Evolutionary conservation across 257 asterid genomes (phyloP).

Genomic region (Solanum ossicruentum): DNA sequence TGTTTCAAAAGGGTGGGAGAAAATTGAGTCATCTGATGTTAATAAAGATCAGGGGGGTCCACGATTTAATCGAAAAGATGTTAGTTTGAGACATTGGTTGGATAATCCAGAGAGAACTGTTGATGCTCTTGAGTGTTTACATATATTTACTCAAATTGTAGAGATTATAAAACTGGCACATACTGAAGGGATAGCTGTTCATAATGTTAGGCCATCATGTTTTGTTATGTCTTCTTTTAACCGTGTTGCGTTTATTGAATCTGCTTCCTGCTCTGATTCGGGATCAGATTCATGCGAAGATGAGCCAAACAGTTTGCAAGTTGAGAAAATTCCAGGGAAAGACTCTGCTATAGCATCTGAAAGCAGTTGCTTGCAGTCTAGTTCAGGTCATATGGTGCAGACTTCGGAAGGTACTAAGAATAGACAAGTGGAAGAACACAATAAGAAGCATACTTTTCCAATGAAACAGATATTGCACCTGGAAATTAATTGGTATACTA

Average conservation of each 20-base stretch:
- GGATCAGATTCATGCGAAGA: conserved; percentile 59
- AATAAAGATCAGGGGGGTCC: conserved; percentile 12
- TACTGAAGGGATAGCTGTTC: conserved; percentile 65
- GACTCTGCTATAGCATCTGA: conserved; percentile 31
- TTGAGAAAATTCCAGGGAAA: conserved; percentile 6
- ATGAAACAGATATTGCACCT: conserved; percentile 69
- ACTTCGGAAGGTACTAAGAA: conserved; percentile 6
- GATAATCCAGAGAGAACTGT: conserved; percentile 69
- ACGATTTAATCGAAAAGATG: conserved; percentile 25
- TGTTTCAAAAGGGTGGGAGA: conserved; percentile 34
- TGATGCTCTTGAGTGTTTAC: conserved; percentile 72
- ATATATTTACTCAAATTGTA: conserved; percentile 77
- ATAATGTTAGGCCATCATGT: conserved; percentile 87
- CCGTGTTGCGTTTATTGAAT: conserved; percentile 76
- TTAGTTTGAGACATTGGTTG: conserved; percentile 87
- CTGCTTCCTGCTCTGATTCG: conserved; percentile 76
- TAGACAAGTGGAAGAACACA: conserved; percentile 20
- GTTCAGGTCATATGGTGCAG: conserved; percentile 16
- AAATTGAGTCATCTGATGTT: conserved; percentile 11
- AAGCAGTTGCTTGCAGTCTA: conserved; percentile 32
- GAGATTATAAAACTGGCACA: conserved; percentile 70
- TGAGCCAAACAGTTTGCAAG: conserved; percentile 16
- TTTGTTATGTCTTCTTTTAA: conserved; percentile 75
- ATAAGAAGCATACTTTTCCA: conserved; percentile 47
- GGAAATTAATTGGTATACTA: conserved; percentile 77